A percentile compares a stretch with the other conserved stretches of the same genome.
phyloP scores from a whole-genome alignment of 176 grass and related monocot genomes.

The Musa itinerans region DNA sequence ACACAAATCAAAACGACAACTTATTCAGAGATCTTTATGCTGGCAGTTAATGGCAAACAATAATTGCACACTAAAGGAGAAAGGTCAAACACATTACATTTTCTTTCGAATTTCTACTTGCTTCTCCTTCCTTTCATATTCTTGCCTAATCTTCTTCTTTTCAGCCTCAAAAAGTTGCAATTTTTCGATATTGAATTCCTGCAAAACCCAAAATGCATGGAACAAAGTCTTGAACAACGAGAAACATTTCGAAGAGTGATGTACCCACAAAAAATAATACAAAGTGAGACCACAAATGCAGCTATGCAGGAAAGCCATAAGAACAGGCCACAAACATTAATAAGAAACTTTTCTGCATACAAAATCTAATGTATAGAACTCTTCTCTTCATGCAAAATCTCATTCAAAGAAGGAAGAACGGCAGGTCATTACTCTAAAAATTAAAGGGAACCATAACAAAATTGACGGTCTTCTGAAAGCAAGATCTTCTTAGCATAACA shows the following conservation, averaged over 20 bases:
- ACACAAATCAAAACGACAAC: neutral
- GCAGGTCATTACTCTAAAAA: neutral
- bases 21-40: too few relatives aligned
- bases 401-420: neutral
- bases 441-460: too few relatives aligned
- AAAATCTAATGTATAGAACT: too few relatives aligned
- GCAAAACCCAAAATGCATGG: too few relatives aligned
- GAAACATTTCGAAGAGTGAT: neutral
- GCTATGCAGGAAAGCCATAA: neutral
- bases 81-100: neutral
- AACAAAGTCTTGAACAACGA: neutral
- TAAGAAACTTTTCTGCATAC: neutral
- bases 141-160: constrained; percentile 19
- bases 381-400: neutral
- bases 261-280: neutral
- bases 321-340: neutral
- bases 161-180: constrained; percentile 20
- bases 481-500: too few relatives aligned
- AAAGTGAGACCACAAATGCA: neutral
- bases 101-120: constrained; percentile 15
- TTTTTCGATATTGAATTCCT: constrained; percentile 19
- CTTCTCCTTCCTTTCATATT: constrained; percentile 20
- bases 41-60: neutral
- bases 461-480: too few relatives aligned
- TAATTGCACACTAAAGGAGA: neutral